Evolutionary conservation across 495 filamentous ascomycete species (phyloP).

Genomic region (Aspergillus funiculosus): DNA sequence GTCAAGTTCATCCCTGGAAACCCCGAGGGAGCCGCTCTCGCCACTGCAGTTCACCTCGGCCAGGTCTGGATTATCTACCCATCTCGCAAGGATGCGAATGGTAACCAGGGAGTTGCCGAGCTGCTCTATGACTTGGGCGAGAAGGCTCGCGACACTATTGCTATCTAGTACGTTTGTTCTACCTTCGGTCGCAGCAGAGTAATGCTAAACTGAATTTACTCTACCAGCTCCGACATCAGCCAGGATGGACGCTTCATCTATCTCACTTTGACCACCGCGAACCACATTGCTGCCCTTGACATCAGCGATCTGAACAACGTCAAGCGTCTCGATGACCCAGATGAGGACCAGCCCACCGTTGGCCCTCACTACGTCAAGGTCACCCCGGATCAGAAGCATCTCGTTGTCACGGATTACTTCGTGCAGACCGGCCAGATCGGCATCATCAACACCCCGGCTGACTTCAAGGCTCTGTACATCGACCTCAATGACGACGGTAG

Average conservation of each 20-base stretch:
- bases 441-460: conserved; percentile 56
- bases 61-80: conserved; percentile 64
- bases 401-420: conserved; percentile 61
- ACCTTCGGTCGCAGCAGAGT: not conserved
- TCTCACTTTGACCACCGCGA: conserved; percentile 55
- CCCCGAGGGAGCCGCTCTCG: conserved; percentile 51
- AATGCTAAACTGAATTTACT: conserved; percentile 7
- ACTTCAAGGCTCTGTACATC: conserved; percentile 59
- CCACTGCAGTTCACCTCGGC: conserved; percentile 56
- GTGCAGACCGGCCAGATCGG: conserved; percentile 58
- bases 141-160: conserved; percentile 49
- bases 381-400: conserved; percentile 57
- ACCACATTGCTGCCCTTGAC: conserved; percentile 59
- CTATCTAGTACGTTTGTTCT: conserved; percentile 46
- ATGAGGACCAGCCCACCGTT: conserved; percentile 52
- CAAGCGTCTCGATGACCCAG: conserved; percentile 55
- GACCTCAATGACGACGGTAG: conserved; percentile 51
- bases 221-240: conserved; percentile 48
- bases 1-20: conserved; percentile 62
- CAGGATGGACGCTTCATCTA: conserved; percentile 55
- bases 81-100: conserved; percentile 46
- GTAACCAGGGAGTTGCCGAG: conserved; percentile 52
- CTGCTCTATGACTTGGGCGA: conserved; percentile 54
- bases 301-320: conserved; percentile 55
- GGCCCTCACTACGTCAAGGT: conserved; percentile 62